These are phyloP conservation scores for Naematelia encephala DNA, from an alignment of 768 basidiomycete species.

Conservation along the genomic window DNA sequence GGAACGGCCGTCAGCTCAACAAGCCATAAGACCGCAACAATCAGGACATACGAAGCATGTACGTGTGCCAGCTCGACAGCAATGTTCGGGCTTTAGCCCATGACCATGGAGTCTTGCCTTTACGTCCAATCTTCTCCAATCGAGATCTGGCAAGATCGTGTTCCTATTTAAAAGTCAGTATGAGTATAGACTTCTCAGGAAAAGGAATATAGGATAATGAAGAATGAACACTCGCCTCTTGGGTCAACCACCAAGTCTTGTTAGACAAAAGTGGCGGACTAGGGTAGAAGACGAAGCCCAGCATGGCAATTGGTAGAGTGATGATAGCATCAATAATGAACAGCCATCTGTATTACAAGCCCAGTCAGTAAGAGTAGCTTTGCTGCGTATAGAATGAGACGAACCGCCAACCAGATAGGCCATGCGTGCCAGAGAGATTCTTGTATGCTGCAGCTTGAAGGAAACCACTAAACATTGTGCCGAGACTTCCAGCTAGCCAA, in stretches of 20 bases:
- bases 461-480: conserved; percentile 39
- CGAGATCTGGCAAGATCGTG: conserved; percentile 23
- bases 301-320: conserved; percentile 23
- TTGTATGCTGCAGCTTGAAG: conserved; percentile 40
- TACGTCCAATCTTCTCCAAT: conserved; percentile 19
- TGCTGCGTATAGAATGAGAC: too few relatives aligned
- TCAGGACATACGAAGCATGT: conserved; percentile 20
- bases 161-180: conserved; percentile 19
- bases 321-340: conserved; percentile 27
- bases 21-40: neutral
- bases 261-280: conserved; percentile 24
- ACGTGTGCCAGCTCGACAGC: conserved; percentile 36
- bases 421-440: conserved; percentile 33
- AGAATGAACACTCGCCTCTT: conserved; percentile 12
- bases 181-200: too few relatives aligned
- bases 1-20: neutral
- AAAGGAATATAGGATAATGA: neutral
- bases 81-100: conserved; percentile 17
- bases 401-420: conserved; percentile 16
- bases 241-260: conserved; percentile 19
- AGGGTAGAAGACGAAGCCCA: conserved; percentile 31
- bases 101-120: conserved; percentile 22
- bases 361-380: neutral
- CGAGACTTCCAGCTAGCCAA: conserved; percentile 34
- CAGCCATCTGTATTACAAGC: conserved; percentile 12